Base-by-base conservation (phyloP, 257 asterid genomes). In the Catharanthus roseus region DNA sequence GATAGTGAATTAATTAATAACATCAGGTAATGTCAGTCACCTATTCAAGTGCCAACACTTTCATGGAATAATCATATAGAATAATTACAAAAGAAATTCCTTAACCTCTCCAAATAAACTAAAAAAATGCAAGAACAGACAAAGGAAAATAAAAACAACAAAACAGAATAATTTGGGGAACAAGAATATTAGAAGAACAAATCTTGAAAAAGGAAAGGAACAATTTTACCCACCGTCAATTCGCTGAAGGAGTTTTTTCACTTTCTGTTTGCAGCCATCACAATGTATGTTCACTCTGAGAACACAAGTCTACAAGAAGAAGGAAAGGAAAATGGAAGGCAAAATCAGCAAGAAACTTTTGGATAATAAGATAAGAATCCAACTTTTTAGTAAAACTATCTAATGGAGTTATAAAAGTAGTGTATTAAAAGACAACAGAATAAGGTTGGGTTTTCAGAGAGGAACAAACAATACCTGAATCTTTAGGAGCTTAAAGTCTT, bases 211-310 rank as follows among this genome's bases (percentile, higher is more conserved):
- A 66, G 21, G 6, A 21, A 15, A 34, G 10, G 31, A 12, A 54
- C 21, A 51, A 45, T 34, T 13, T 38, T 49, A 50, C 26, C n/a
- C 3, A 90, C 98, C 98, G 81, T 93, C 98, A 77, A 87, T 89
- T 74, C 85, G 85, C 60, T 87, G 95, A 13, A 93, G 91, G 29
- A 87, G 80, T 74, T 90, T 93, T 87, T 89, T 87, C n/a, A 93
- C 98, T 85, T 90, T 90, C 67, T 84, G 88, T 86, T 80, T 87
- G 71, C 98, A 93, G 18, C 97, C 98, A 82, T 90, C 95, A 77
- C 98, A 93, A 68, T 93, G 93, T 65, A 93, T 85, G 82, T 93
- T 93, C 67, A 93, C 98, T 77, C 88, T 84, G 44, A 93, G 96
- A 75, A 81, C 90, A 82, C 88, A 85, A 3, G 91, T 91, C 96